Evolutionary conservation across 495 filamentous ascomycete genomes (phyloP), one percentile per base, ranked within the genome.

Genomic region (Hyaloscypha variabilis): DNA sequence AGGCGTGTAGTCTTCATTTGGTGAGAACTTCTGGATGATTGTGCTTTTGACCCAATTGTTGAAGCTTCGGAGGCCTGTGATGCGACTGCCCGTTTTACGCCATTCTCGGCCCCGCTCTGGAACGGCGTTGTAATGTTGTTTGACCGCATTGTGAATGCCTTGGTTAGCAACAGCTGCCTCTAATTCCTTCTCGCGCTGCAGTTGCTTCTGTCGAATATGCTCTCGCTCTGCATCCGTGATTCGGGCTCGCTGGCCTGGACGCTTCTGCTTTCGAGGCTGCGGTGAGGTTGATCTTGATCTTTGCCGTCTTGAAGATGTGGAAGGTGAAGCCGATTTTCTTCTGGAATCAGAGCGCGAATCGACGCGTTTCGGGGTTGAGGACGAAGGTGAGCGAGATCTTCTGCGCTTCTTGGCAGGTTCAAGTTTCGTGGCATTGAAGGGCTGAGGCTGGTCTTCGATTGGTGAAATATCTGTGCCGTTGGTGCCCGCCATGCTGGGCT

Each of bases 21-120:
- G 93, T 2, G 92, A 92, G 77, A 97, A 98, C 73, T 97, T 98
- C 73, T 97, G 93, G 68, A 99, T 97, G 63, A 97, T 83, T 17
- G 90, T 92, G 75, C 91, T 96, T 82, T 99, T 99, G 75, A 98
- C 85, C 95, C 95, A 99, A 74, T 99, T 99, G 78, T 99, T 99
- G 81, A 96, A 97, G 69, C 88, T 91, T 23, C 95, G 87, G 58
- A 99, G 79, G 0, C 95, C 95, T 77, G 95, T 97, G 81, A 99
- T 99, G 63, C 89, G 88, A 73, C 89, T 93, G 70, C 94, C 91
- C 2, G 92, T 97, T 74, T 91, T 92, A 28, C 95, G 88, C 95
- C 95, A 99, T 65, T 97, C 92, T 21, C 93, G 87, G 14, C 95
- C 95, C 10, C 96, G 87, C 76, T 94, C 88, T 0, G 92, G 92